A percentile compares a stretch with the other conserved stretches of the same genome.
phyloP scores from a whole-genome alignment of 371 early-diverging fungal genomes.

The Gilbertella persicaria region DNA sequence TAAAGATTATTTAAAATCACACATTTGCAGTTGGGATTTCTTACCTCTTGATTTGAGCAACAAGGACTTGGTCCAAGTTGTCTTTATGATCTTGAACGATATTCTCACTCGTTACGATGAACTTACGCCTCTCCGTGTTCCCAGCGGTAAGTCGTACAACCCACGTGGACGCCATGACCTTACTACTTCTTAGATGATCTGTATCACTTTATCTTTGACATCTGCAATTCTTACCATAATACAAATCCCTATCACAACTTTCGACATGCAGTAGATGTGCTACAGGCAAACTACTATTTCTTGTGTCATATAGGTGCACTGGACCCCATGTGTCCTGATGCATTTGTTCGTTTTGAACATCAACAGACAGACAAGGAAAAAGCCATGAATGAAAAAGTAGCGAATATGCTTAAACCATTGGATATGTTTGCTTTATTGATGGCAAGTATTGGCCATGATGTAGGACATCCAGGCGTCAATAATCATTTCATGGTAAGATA shows the following conservation, averaged over 20 bases:
- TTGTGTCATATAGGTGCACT: conserved; percentile 67
- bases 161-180: conserved; percentile 22
- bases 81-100: conserved; percentile 62
- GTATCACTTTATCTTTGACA: conserved; percentile 64
- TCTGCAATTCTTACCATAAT: conserved; percentile 71
- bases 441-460: conserved; percentile 83
- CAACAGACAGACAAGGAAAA: background rate
- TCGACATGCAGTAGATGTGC: conserved; percentile 83
- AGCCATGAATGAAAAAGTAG: conserved; percentile 18
- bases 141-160: conserved; percentile 51
- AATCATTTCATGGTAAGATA: conserved; percentile 72
- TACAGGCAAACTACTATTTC: conserved; percentile 81
- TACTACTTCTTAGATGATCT: conserved; percentile 47
- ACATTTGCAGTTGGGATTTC: conserved; percentile 65
- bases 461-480: conserved; percentile 87
- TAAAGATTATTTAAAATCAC: conserved; percentile 39
- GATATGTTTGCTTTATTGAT: conserved; percentile 76
- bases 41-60: conserved; percentile 61
- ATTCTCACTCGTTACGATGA: conserved; percentile 53
- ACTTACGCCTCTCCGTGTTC: conserved; percentile 53
- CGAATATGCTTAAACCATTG: conserved; percentile 59
- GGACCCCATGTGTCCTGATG: conserved; percentile 28
- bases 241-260: conserved; percentile 89
- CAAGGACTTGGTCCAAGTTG: conserved; percentile 66
- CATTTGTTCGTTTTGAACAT: background rate